Conservation (phyloP, 768 basidiomycete genomes). For the Boletales sp. region DNA sequence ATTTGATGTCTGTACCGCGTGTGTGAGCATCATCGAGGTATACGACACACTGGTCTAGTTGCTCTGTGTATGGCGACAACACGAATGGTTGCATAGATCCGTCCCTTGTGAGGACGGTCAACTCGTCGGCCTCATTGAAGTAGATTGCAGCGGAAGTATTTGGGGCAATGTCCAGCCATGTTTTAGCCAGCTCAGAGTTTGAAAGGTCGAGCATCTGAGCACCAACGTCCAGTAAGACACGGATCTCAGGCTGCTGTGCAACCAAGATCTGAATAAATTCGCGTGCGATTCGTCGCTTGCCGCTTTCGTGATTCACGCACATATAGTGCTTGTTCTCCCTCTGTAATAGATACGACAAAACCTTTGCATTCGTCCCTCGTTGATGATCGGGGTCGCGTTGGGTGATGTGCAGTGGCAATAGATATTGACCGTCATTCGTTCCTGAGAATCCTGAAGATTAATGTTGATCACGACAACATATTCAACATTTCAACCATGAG, state of each 20-base stretch:
- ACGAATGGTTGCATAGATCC: no score
- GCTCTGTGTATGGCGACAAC: no score
- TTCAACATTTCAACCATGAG: no score
- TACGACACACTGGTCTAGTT: no score
- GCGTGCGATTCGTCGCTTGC: constrained; percentile 9
- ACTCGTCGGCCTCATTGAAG: constrained; percentile 11
- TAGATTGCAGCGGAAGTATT: constrained; percentile 20
- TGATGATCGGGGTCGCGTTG: no score
- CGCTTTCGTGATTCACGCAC: not conserved
- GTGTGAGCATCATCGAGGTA: constrained; percentile 16
- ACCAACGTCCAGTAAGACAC: constrained; percentile 20
- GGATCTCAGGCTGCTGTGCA: constrained; percentile 29
- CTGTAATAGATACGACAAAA: constrained; percentile 12
- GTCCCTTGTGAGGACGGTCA: no score
- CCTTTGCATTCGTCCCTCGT: no score
- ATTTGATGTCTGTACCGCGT: constrained; percentile 11
- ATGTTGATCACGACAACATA: no score
- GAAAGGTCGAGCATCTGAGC: constrained; percentile 42
- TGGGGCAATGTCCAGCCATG: constrained; percentile 33
- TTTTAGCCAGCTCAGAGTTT: constrained; percentile 35
- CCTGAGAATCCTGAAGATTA: constrained; percentile 20
- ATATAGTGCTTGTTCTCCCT: no score
- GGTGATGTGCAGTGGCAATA: no score
- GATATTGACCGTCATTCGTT: constrained; percentile 19
- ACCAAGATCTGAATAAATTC: constrained; percentile 31